Conservation (phyloP, 352 stramenopile species). For the Phytophthora citricola region DNA sequence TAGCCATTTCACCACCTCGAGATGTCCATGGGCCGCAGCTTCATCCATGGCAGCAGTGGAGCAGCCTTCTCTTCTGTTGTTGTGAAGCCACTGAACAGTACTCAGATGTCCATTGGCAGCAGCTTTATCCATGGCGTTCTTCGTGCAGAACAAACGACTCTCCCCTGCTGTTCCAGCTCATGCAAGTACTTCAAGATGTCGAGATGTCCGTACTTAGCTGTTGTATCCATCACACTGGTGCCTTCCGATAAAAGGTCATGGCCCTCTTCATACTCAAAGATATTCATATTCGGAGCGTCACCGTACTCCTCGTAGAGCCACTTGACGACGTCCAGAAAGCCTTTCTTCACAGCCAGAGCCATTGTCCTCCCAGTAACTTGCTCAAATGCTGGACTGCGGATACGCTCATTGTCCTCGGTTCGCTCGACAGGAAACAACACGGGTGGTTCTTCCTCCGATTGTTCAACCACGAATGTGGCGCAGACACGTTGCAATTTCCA, state of each 20-base stretch:
- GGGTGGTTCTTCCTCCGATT: not conserved
- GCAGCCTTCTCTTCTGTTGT: not conserved
- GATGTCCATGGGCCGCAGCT: too few species aligned
- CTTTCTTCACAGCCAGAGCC: not conserved
- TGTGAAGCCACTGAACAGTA: slow-evolving; percentile 9
- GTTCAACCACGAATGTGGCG: not conserved
- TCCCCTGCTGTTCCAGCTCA: not conserved
- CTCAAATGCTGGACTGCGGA: not conserved
- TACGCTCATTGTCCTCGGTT: not conserved
- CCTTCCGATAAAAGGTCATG: too few species aligned
- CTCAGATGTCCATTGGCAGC: slow-evolving; percentile 5
- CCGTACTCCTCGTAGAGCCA: slow-evolving; percentile 7
- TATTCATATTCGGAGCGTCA: not conserved
- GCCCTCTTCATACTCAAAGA: not conserved
- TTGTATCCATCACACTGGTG: not conserved
- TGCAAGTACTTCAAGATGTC: slow-evolving; percentile 2
- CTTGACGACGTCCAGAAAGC: slow-evolving; percentile 2
- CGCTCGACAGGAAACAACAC: not conserved
- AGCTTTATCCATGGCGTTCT: slow-evolving; percentile 1
- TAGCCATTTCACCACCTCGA: too few species aligned
- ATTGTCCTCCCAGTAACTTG: not conserved
- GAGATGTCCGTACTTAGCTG: not conserved
- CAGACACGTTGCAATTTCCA: slow-evolving; percentile 14
- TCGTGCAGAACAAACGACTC: not conserved
- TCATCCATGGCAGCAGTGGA: not conserved